Conservation (phyloP, 2,329 filamentous ascomycete genomes). For the Neofusicoccum kwambonambiense region DNA sequence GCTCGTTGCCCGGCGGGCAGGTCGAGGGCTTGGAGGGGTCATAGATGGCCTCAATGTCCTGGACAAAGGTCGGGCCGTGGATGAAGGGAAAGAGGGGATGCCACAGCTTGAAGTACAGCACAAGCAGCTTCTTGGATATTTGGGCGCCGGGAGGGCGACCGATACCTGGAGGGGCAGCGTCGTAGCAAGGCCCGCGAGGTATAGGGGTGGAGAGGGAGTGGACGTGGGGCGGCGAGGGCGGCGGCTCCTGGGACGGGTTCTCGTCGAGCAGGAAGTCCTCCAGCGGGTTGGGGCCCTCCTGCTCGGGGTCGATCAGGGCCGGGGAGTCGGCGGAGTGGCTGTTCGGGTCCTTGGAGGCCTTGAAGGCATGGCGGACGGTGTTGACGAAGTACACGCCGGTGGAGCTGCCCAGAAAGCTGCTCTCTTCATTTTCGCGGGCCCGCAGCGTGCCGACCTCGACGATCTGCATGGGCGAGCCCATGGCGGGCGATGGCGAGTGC, state of each 20-base stretch:
- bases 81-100: constrained; percentile 58
- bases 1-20: not conserved
- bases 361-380: constrained; percentile 18
- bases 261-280: constrained; percentile 17
- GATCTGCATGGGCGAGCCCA: constrained; percentile 15
- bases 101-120: constrained; percentile 56
- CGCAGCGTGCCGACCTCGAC: constrained; percentile 16
- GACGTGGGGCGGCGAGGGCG: not conserved
- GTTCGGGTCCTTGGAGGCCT: constrained; percentile 9
- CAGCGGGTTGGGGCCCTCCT: constrained; percentile 13
- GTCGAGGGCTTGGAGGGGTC: constrained; percentile 7
- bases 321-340: not conserved
- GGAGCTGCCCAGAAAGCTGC: constrained; percentile 15
- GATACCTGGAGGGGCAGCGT: constrained; percentile 14
- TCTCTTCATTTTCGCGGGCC: constrained; percentile 5
- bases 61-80: constrained; percentile 53
- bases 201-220: not conserved
- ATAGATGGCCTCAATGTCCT: constrained; percentile 21
- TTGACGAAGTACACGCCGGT: constrained; percentile 19
- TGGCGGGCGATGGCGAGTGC: not conserved
- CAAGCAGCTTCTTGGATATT: not conserved
- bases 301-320: constrained; percentile 1
- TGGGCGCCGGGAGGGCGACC: constrained; percentile 10
- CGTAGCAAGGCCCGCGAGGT: constrained; percentile 12
- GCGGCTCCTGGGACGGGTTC: not conserved